phyloP scores from a whole-genome alignment of 306 rosid species.

The Vigna angularis region DNA sequence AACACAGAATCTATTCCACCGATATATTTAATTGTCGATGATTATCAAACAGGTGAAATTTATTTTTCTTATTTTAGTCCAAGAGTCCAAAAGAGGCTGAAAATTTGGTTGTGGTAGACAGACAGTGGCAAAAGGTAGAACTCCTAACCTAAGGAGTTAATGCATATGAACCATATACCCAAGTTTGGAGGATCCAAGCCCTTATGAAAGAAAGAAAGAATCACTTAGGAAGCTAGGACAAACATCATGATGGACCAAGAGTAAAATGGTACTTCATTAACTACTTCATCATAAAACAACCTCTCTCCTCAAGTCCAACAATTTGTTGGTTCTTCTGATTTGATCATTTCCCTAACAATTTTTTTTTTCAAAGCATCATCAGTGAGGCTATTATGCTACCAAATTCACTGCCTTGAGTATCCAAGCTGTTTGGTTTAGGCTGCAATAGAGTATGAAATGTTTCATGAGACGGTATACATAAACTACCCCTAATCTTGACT shows the following conservation, averaged over 20 bases:
- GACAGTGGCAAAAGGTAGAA: neutral
- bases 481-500: too few relatives aligned
- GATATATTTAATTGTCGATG: neutral
- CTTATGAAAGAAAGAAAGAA: neutral
- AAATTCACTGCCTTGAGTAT: too few relatives aligned
- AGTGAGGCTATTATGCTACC: too few relatives aligned
- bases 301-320: neutral
- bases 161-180: neutral
- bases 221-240: slow-evolving; percentile 4
- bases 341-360: neutral
- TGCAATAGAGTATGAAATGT: too few relatives aligned
- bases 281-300: neutral
- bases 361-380: neutral
- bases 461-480: too few relatives aligned
- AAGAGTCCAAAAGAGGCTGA: neutral
- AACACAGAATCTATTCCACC: neutral
- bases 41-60: neutral
- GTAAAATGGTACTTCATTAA: neutral
- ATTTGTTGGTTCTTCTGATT: slow-evolving; percentile 5
- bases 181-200: neutral
- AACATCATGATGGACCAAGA: neutral
- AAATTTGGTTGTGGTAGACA: neutral
- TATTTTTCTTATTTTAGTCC: neutral
- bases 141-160: slow-evolving; percentile 1
- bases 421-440: too few relatives aligned